Conservation (phyloP, 306 rosid species). For the Pyrus communis region DNA sequence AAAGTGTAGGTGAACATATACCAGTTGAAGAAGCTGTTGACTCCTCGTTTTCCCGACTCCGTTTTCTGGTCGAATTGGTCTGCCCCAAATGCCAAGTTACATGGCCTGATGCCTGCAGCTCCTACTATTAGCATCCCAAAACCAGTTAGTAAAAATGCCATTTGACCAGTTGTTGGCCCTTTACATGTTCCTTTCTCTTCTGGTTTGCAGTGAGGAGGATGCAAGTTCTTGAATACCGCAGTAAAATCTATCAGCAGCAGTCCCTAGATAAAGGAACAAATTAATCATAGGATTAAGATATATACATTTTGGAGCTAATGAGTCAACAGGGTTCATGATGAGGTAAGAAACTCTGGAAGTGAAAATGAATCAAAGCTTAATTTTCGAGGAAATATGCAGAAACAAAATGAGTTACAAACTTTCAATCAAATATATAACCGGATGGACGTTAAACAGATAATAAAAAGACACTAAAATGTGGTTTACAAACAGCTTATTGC, state of each 20-base stretch:
- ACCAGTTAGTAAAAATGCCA: constrained; percentile 47
- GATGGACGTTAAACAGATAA: neutral
- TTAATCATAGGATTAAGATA: constrained; percentile 13
- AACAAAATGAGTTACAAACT: neutral
- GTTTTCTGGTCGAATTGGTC: constrained; percentile 81
- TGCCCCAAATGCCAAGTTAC: constrained; percentile 84
- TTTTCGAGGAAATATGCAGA: neutral
- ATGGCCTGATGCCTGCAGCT: constrained; percentile 79
- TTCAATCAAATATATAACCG: too few relatives aligned
- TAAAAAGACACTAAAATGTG: neutral
- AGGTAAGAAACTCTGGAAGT: neutral
- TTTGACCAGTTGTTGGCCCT: constrained; percentile 62
- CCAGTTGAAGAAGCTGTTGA: constrained; percentile 93
- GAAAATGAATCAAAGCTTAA: neutral
- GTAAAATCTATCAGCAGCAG: constrained; percentile 65
- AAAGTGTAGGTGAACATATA: constrained; percentile 65
- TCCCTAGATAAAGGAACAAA: constrained; percentile 34
- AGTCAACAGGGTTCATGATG: neutral
- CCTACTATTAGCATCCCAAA: constrained; percentile 55
- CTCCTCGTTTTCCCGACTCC: constrained; percentile 69
- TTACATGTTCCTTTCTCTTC: constrained; percentile 35
- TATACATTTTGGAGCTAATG: neutral
- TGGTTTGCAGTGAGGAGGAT: constrained; percentile 56
- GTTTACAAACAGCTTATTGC: neutral
- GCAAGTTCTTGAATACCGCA: constrained; percentile 55